Evolutionary conservation across 495 filamentous ascomycete genomes (phyloP).

Genomic region (Penicillium pancosmium): DNA sequence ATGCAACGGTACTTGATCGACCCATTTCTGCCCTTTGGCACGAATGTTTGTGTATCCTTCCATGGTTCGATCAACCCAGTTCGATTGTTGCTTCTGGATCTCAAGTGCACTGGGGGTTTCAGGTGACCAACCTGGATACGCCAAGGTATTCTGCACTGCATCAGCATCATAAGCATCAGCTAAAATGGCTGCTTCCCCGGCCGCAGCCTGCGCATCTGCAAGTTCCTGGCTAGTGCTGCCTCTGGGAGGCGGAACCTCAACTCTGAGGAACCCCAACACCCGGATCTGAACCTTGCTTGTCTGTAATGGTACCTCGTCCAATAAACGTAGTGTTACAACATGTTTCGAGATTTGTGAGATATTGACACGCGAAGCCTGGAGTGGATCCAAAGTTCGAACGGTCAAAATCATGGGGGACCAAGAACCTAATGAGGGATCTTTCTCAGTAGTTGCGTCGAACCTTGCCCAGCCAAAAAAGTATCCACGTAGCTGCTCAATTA

Average conservation of each 20-base stretch:
- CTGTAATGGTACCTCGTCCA: conserved; percentile 40
- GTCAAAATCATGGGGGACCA: conserved; percentile 62
- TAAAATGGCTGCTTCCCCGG: conserved; percentile 42
- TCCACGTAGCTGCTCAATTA: conserved; percentile 54
- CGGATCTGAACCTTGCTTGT: conserved; percentile 48
- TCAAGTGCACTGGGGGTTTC: conserved; percentile 25
- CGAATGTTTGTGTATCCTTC: conserved; percentile 44
- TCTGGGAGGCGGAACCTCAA: conserved; percentile 30
- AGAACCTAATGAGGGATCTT: conserved; percentile 15
- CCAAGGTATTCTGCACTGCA: conserved; percentile 53
- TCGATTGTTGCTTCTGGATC: conserved; percentile 27
- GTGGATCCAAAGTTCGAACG: conserved; percentile 38
- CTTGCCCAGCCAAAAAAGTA: conserved; percentile 67
- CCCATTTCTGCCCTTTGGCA: conserved; percentile 47
- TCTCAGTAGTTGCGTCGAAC: conserved; percentile 26
- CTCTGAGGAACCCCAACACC: conserved; percentile 54
- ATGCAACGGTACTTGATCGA: conserved; percentile 58
- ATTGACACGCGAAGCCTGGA: conserved; percentile 39
- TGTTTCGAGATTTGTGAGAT: conserved; percentile 42
- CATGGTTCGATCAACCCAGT: conserved; percentile 33
- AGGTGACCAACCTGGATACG: conserved; percentile 55
- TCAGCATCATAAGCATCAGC: conserved; percentile 52
- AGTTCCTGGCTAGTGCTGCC: conserved; percentile 31
- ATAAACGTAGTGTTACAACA: conserved; percentile 50
- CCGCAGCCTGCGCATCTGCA: conserved; percentile 31